Conservation (phyloP, 2,329 filamentous ascomycete genomes). For the Aspergillus sp. region DNA sequence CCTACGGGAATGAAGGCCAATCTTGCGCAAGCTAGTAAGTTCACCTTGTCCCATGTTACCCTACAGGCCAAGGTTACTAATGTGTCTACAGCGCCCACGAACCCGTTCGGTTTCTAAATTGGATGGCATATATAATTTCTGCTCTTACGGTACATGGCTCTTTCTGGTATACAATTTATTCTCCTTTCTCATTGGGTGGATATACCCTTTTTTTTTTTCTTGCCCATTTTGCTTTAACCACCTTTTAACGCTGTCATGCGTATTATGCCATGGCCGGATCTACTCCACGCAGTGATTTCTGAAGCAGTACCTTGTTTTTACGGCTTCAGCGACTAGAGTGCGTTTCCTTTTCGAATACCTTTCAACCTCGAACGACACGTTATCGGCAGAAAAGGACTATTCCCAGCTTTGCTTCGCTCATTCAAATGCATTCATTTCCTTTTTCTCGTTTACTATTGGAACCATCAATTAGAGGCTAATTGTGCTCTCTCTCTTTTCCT, state of each 20-base stretch:
- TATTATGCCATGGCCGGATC: conserved; percentile 5
- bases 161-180: conserved; percentile 12
- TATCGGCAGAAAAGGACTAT: conserved; percentile 7
- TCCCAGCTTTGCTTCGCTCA: neutral
- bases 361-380: conserved; percentile 3
- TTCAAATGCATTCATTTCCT: too few relatives aligned
- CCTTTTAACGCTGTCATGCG: conserved; percentile 9
- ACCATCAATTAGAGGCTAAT: too few relatives aligned
- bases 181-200: neutral
- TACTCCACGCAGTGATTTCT: conserved; percentile 10
- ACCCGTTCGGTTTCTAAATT: conserved; percentile 61
- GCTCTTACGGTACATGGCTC: conserved; percentile 17
- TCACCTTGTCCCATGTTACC: neutral
- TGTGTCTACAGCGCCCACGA: conserved; percentile 52
- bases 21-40: conserved; percentile 92
- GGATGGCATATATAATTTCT: conserved; percentile 22
- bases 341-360: conserved; percentile 4
- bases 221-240: neutral
- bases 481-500: conserved; percentile 1
- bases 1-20: conserved; percentile 86
- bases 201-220: neutral
- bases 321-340: conserved; percentile 16
- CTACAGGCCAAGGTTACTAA: conserved; percentile 7
- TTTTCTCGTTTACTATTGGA: too few relatives aligned
- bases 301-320: conserved; percentile 9